A percentile compares a stretch with the other conserved stretches of the same genome.
These are phyloP conservation scores for Capillidium heterosporum DNA, from an alignment of 371 early-diverging fungal genomes.

Conservation along the genomic window DNA sequence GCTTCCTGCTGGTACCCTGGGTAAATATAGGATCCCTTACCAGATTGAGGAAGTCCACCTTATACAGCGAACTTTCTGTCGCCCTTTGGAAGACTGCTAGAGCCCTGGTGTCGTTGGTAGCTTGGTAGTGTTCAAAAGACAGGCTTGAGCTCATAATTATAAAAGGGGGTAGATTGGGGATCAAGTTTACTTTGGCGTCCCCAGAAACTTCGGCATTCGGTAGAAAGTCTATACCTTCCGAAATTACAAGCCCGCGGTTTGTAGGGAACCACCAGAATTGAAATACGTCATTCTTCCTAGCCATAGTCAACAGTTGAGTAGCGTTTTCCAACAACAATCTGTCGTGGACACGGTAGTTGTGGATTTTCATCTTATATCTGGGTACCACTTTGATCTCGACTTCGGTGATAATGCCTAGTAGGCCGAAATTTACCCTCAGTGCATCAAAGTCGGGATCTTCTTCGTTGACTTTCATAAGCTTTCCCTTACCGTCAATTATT, in stretches of 20 bases:
- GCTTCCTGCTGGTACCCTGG: background rate
- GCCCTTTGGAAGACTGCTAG: background rate
- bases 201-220: too few relatives aligned
- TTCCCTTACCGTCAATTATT: background rate
- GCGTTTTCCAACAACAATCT: background rate
- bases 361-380: background rate
- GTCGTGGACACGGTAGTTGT: background rate
- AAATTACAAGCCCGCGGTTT: background rate
- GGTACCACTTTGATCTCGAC: background rate
- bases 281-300: background rate
- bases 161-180: too few relatives aligned
- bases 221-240: background rate
- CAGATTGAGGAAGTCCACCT: background rate
- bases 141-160: too few relatives aligned
- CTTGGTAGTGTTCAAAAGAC: too few relatives aligned
- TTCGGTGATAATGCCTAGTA: background rate
- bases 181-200: too few relatives aligned
- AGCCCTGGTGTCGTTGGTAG: too few relatives aligned
- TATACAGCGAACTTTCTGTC: background rate
- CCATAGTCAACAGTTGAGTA: background rate
- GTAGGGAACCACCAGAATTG: conserved; percentile 3
- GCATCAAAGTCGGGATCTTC: too few relatives aligned
- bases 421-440: background rate
- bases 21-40: background rate
- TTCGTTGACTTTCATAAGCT: background rate